phyloP scores from a whole-genome alignment of 1,139 yeast species.

The Pichia sp. region DNA sequence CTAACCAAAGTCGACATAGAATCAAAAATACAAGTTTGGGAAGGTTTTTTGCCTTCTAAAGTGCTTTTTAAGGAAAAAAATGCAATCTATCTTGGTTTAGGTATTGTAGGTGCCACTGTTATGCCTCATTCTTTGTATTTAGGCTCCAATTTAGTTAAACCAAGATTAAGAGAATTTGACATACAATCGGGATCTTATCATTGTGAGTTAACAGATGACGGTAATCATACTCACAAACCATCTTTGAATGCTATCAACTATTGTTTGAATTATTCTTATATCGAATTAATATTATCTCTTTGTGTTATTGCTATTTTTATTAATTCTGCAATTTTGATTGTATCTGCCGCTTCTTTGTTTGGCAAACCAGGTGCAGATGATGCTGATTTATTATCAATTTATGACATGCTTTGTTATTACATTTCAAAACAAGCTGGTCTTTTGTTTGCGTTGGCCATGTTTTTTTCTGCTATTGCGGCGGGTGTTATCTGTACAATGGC shows the following conservation, averaged over 20 bases:
- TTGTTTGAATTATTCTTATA: slow-evolving; percentile 57
- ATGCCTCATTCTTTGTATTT: slow-evolving; percentile 77
- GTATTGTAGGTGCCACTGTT: slow-evolving; percentile 75
- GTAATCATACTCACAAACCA: slow-evolving; percentile 43
- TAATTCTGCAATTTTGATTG: slow-evolving; percentile 66
- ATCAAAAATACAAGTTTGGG: slow-evolving; percentile 33
- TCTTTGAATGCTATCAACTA: slow-evolving; percentile 61
- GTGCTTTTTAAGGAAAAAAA: slow-evolving; percentile 32
- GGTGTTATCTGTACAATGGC: slow-evolving; percentile 80
- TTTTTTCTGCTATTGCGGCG: slow-evolving; percentile 75
- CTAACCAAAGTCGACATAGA: slow-evolving; percentile 46
- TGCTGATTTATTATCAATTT: slow-evolving; percentile 72
- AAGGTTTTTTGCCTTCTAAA: slow-evolving; percentile 55
- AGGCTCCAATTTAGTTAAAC: slow-evolving; percentile 73
- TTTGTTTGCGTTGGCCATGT: slow-evolving; percentile 65
- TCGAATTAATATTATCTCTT: slow-evolving; percentile 58
- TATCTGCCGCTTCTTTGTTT: slow-evolving; percentile 63
- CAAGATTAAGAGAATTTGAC: slow-evolving; percentile 68
- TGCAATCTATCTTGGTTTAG: slow-evolving; percentile 60
- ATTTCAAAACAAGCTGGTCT: slow-evolving; percentile 68
- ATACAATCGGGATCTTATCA: slow-evolving; percentile 45
- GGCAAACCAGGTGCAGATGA: slow-evolving; percentile 57
- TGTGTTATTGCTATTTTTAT: slow-evolving; percentile 71
- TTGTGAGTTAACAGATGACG: slow-evolving; percentile 23
- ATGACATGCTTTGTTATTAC: slow-evolving; percentile 52